Evolutionary conservation across 345 rosid species (phyloP), one percentile per base, ranked within the genome.

Genomic region (Gossypium longicalyx): DNA sequence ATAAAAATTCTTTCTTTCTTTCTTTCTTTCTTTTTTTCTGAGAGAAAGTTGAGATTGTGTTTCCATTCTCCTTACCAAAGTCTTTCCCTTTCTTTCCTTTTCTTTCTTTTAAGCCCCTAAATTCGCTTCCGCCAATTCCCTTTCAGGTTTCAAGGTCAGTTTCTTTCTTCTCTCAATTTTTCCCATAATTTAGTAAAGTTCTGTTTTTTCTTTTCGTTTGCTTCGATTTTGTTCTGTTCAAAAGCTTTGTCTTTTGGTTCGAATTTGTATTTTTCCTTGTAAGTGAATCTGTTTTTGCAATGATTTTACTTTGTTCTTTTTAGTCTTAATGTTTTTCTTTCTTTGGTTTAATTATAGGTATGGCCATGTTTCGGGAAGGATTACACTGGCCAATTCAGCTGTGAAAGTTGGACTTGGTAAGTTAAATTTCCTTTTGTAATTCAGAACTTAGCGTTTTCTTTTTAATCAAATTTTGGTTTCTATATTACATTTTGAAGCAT

Each of bases 1-100:
- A 56, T 20, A 20, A 57, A 34, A 34, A 0, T 34, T 34, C 41
- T 34, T 34, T 16, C 59, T 76, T 15, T 17, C 57, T 56, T 12
- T 17, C 9, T 56, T n/a, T n/a, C n/a, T n/a, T n/a, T n/a, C n/a
- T n/a, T n/a, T n/a, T 12, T 12, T 34, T 52, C 78, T 71, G 82
- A 76, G 83, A 79, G 78, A 82, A 81, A 85, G 76, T 85, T 89
- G 78, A 82, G 88, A 83, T 86, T 86, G 71, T 85, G 85, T 84
- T 81, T 77, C 82, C 71, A 74, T 85, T 75, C 66, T 82, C 74
- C 80, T 51, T 76, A 19, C 79, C 74, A 73, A 70, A 79, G 41
- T 60, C 64, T 60, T 25, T 59, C 64, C 70, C 81, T 82, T 70
- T 74, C 78, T 29, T 29, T 29, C 34, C 34, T 3, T 12, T 17